Base-by-base conservation (phyloP, 2,329 filamentous ascomycete genomes). In the Fusarium buxicola region DNA sequence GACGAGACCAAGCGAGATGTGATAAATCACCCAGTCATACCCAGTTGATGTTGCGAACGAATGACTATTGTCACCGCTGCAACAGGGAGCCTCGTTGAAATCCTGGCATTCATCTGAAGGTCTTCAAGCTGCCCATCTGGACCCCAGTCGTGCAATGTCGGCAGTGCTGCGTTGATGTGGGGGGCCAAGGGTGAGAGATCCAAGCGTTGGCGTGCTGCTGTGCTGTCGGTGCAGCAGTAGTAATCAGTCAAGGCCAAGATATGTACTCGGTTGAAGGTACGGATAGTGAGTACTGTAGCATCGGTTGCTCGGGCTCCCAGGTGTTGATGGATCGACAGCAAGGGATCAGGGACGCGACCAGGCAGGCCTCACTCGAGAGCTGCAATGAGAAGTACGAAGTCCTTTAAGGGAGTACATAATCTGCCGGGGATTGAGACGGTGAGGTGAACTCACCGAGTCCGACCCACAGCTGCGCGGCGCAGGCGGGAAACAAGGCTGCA, bases 401-500 rank as follows among this genome's bases (percentile, higher is more conserved):
- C 38, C 55, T 41, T 48, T 45, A 55, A 57, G 39, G 56, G 48
- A 50, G 58, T 53, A 21, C 21, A 21, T 21, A 65, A 49, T 58
- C 27, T 62, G 38, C 45, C 45, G 44, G 44, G 35, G 49, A 43
- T 45, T 58, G 61, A 58, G 60, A 57, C 67, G 62, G 67, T 67
- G 62, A 67, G 52, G 36, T 55, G 39, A 35, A 32, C 54, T 70
- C 55, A 66, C 67, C 65, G 67, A 69, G 57, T 62, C 40, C 39
- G 59, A 46, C 45, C 35, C 41, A 16, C 45, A 32, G 35, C 18
- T 48, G 43, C 46, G 27, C 49, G 50, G 41, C 48, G 50, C 32
- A 51, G 48, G 58, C 55, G 46, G 46, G 63, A 65, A 48, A 57
- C 54, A 68, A 66, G 68, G 68, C 55, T 68, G 63, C 56, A 62